A percentile compares a stretch with the other conserved stretches of the same genome.
Conservation (phyloP, 192 early-diverging fungal genomes). For the Backusella psychrophila region DNA sequence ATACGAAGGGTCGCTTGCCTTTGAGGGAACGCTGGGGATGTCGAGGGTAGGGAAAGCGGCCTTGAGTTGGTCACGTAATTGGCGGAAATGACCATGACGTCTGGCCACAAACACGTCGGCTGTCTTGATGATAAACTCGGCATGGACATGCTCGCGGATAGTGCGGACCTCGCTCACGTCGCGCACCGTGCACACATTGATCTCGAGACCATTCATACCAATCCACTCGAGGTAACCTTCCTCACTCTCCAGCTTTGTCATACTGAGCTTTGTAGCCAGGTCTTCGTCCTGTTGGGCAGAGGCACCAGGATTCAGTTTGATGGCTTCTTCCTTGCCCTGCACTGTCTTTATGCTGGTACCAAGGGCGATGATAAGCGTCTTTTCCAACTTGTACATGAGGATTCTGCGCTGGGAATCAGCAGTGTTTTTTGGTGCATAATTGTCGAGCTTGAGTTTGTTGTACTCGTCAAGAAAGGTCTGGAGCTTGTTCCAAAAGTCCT, state of each 20-base stretch:
- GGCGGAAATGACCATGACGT: slow-evolving; percentile 45
- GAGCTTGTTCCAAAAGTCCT: slow-evolving; percentile 47
- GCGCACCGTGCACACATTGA: slow-evolving; percentile 48
- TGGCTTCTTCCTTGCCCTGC: slow-evolving; percentile 25
- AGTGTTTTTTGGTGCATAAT: slow-evolving; percentile 15
- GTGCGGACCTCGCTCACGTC: slow-evolving; percentile 36
- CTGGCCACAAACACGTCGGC: slow-evolving; percentile 34
- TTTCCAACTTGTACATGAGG: slow-evolving; percentile 34
- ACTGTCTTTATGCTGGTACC: slow-evolving; percentile 32
- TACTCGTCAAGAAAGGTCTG: slow-evolving; percentile 49
- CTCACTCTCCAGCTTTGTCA: slow-evolving; percentile 14
- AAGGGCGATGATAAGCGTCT: slow-evolving; percentile 27
- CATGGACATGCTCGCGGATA: slow-evolving; percentile 41
- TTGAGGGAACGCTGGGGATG: slow-evolving; percentile 43
- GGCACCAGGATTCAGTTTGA: background rate
- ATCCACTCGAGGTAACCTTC: slow-evolving; percentile 15
- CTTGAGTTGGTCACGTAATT: slow-evolving; percentile 39
- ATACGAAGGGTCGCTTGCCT: slow-evolving; percentile 29
- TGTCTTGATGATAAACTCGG: slow-evolving; percentile 43
- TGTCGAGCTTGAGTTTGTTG: slow-evolving; percentile 39
- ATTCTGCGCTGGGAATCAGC: slow-evolving; percentile 29
- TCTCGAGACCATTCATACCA: slow-evolving; percentile 34
- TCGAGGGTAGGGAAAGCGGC: slow-evolving; percentile 44
- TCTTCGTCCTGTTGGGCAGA: background rate
- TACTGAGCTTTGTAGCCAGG: background rate